Percentiles rank a stretch among this genome's conserved stretches.
These are phyloP conservation scores for Babesia ovata DNA, from an alignment of 169 alveolate genomes.

Conservation along the genomic window DNA sequence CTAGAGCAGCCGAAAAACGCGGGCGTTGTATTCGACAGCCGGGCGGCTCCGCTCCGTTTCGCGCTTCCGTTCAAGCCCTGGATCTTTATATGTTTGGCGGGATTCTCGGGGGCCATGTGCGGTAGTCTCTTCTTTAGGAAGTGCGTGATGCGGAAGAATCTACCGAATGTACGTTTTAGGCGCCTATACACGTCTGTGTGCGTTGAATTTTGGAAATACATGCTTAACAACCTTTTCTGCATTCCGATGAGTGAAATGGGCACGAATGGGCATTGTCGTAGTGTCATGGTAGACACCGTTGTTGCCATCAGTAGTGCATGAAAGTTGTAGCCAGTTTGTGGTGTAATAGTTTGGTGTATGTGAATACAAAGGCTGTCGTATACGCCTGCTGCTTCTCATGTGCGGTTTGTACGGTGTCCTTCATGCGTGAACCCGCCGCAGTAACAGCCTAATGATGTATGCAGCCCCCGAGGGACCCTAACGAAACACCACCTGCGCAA, in stretches of 20 bases:
- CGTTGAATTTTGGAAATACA: too few species aligned
- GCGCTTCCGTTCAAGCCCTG: slow-evolving; percentile 73
- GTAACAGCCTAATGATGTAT: neutral
- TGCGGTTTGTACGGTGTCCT: too few species aligned
- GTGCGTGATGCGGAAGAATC: slow-evolving; percentile 72
- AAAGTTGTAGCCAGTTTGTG: neutral
- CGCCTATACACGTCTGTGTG: too few species aligned
- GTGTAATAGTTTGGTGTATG: neutral
- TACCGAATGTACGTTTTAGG: slow-evolving; percentile 72
- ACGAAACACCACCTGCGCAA: slow-evolving; percentile 60
- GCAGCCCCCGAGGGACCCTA: slow-evolving; percentile 68
- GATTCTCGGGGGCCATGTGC: slow-evolving; percentile 79
- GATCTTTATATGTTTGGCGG: slow-evolving; percentile 70
- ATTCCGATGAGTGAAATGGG: too few species aligned
- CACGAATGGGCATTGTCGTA: too few species aligned
- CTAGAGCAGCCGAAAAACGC: slow-evolving; percentile 74
- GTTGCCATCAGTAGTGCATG: too few species aligned
- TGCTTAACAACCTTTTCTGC: too few species aligned
- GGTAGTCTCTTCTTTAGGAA: slow-evolving; percentile 75
- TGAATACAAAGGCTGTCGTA: too few species aligned
- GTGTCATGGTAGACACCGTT: too few species aligned
- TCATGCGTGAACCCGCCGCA: too few species aligned
- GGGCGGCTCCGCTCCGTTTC: slow-evolving; percentile 66
- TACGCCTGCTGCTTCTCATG: too few species aligned
- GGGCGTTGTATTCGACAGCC: slow-evolving; percentile 78